Conservation (phyloP, 2,329 filamentous ascomycete genomes). For the Fusarium sp. region DNA sequence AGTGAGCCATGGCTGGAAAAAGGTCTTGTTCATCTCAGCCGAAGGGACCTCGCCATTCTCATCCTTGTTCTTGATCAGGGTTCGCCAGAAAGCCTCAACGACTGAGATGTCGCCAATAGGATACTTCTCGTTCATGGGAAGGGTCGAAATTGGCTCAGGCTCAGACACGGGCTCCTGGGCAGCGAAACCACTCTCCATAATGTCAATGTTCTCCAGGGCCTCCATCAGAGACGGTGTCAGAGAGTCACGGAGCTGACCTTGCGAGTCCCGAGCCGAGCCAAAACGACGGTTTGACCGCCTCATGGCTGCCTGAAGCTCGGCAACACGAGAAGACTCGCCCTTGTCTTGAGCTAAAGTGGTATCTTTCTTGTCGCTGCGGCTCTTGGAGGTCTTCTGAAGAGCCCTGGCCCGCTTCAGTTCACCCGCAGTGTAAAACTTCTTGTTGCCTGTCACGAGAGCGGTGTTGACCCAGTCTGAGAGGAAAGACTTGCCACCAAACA, state of each 20-base stretch:
- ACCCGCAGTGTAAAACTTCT: conserved; percentile 9
- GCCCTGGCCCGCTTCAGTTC: conserved; percentile 7
- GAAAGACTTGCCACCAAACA: conserved; percentile 7
- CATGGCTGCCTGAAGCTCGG: conserved; percentile 1
- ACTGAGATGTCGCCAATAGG: conserved; percentile 2
- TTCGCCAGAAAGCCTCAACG: conserved; percentile 13
- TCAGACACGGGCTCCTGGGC: not conserved
- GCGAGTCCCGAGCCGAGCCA: not conserved
- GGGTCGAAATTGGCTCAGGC: not conserved
- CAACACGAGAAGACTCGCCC: conserved; percentile 5
- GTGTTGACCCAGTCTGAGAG: conserved; percentile 9
- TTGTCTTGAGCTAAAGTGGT: not conserved
- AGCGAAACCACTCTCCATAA: not conserved
- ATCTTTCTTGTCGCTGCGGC: conserved; percentile 1
- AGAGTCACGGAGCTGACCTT: conserved; percentile 3
- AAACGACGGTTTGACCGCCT: not conserved
- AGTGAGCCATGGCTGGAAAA: conserved; percentile 2
- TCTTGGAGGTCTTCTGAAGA: conserved; percentile 4
- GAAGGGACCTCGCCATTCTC: conserved; percentile 8
- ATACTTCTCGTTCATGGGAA: conserved; percentile 7
- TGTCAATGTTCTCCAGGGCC: not conserved
- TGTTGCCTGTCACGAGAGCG: conserved; percentile 5
- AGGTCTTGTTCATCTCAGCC: conserved; percentile 1
- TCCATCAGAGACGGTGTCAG: conserved; percentile 9
- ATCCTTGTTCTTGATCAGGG: conserved; percentile 7